These are phyloP conservation scores for Schizothecium vesticola DNA, from an alignment of 495 filamentous ascomycete species.

Conservation along the genomic window DNA sequence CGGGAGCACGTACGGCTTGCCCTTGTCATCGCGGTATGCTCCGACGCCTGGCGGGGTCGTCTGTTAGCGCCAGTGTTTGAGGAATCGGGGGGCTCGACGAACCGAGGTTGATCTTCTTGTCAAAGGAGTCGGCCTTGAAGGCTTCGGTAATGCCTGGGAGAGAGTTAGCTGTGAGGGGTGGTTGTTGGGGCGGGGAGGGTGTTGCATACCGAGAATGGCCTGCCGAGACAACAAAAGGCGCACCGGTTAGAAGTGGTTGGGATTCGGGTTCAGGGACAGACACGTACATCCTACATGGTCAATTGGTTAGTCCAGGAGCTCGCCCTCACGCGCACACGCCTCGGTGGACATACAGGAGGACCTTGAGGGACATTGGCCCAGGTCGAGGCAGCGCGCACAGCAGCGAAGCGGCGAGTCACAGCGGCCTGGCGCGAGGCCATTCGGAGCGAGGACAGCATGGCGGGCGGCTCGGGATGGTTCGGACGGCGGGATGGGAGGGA, in stretches of 20 bases:
- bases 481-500: not conserved
- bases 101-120: constrained; percentile 96
- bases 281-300: constrained; percentile 53
- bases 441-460: constrained; percentile 33
- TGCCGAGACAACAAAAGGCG: constrained; percentile 28
- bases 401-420: constrained; percentile 38
- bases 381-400: constrained; percentile 66
- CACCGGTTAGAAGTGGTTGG: constrained; percentile 16
- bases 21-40: constrained; percentile 87
- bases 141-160: constrained; percentile 87
- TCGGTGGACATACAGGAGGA: constrained; percentile 67
- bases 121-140: constrained; percentile 90
- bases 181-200: not conserved
- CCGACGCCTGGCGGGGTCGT: constrained; percentile 54
- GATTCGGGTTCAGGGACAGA: constrained; percentile 12
- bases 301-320: constrained; percentile 29
- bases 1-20: constrained; percentile 95
- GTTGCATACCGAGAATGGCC: constrained; percentile 68
- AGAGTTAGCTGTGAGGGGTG: constrained; percentile 10
- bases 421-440: constrained; percentile 32
- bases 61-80: constrained; percentile 20
- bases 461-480: not conserved
- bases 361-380: constrained; percentile 90
- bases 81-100: constrained; percentile 5
- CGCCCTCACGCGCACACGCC: constrained; percentile 21